Percentiles rank a stretch among this genome's conserved stretches.
Conservation (phyloP, 192 early-diverging fungal species). For the Coemansia sp. region DNA sequence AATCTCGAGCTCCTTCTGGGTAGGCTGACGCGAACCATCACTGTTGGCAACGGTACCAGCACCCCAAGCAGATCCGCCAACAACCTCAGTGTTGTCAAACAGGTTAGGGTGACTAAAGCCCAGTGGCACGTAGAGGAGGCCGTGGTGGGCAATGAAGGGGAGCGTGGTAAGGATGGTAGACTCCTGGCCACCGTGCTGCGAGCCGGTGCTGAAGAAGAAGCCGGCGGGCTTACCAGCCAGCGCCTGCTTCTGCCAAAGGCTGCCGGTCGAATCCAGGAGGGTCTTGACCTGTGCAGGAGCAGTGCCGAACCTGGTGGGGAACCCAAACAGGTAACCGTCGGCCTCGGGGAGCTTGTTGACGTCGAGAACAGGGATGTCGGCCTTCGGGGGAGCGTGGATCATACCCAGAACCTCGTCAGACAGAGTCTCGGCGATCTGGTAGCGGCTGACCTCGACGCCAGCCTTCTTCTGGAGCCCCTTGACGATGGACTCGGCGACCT, state of each 20-base stretch:
- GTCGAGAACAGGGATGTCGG: constrained; percentile 58
- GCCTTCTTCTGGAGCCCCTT: constrained; percentile 62
- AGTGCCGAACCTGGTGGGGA: constrained; percentile 70
- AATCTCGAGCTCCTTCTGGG: constrained; percentile 66
- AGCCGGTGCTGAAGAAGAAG: constrained; percentile 71
- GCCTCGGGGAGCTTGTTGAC: constrained; percentile 58
- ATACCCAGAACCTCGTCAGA: constrained; percentile 67
- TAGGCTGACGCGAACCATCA: constrained; percentile 67
- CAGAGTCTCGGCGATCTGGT: constrained; percentile 65
- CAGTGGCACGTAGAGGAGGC: constrained; percentile 76
- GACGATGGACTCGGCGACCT: constrained; percentile 61
- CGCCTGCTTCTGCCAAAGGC: constrained; percentile 57
- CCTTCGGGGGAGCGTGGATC: constrained; percentile 63
- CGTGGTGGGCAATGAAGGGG: constrained; percentile 74
- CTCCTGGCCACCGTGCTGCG: constrained; percentile 82
- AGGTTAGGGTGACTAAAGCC: constrained; percentile 58
- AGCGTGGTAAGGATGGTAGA: constrained; percentile 66
- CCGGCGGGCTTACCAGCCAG: constrained; percentile 72
- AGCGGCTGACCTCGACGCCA: constrained; percentile 55
- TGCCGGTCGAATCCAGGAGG: constrained; percentile 66
- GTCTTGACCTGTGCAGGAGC: constrained; percentile 78
- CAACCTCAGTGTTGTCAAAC: constrained; percentile 61
- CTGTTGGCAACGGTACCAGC: constrained; percentile 64
- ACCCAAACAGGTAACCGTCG: constrained; percentile 71
- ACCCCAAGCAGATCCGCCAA: constrained; percentile 70